Evolutionary conservation across 768 basidiomycete genomes (phyloP), one percentile per base, ranked within the genome.

Genomic region (Nevesoporus exiguus): DNA sequence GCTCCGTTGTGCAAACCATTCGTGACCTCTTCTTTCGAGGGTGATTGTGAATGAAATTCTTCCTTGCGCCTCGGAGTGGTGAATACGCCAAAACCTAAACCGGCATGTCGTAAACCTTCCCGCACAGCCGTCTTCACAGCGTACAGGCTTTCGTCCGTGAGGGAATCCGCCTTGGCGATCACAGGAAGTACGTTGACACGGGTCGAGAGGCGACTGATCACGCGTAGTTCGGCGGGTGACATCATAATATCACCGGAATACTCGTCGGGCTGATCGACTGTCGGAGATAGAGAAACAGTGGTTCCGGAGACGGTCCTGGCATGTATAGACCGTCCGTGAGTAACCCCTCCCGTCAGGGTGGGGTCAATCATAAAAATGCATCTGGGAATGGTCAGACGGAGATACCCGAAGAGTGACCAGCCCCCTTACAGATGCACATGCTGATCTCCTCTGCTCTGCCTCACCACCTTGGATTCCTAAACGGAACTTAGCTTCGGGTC

Each of bases 351-450:
- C 5, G 82, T 78, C 75, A 82, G 77, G 61, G 92, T 80, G 13
- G 91, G 90, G 64, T 93, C 89, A 63, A 92, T 79, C 81, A 92
- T 79, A 71, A 93, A 93, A 55, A 93, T 88, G 66, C 87, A 90
- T 43, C 90, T 91, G 55, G 49, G 24, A 50, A 47, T 22, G 52
- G 58, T 67, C 54, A 63, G 62, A 49, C 48, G 37, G 42, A 22
- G n/a, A 21, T 41, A 25, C 34, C 37, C 39, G 42, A 47, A 19
- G 14, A 52, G 41, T 24, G 21, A 51, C 15, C 41, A 17, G 8
- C 19, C 30, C 22, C 71, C 89, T 71, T 68, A 92, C 90, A 93
- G 72, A 72, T 94, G 91, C 61, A 94, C 85, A 61, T 93, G 92
- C 61, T 90, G 88, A 72, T 94, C 91, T 46, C 89, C 90, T 73